Evolutionary conservation across 2,329 filamentous ascomycete genomes (phyloP), one percentile per base, ranked within the genome.

Genomic region (Dactylonectria estremocensis): DNA sequence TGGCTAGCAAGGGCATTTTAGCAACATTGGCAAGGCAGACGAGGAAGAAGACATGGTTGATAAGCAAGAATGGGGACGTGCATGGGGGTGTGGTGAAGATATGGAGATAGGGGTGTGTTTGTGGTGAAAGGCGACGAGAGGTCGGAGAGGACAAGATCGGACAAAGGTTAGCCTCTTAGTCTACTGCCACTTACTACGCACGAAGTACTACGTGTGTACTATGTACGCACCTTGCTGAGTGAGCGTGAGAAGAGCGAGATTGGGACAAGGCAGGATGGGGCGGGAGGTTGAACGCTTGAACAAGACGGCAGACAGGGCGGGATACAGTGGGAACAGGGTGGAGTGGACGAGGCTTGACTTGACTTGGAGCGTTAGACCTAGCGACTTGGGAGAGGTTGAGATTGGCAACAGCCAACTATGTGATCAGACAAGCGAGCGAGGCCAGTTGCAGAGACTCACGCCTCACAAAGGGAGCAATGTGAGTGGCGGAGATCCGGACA

Each of bases 1-100:
- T 53, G 56, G 56, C 62, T 65, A 61, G 64, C 58, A 57, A 48
- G 54, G 59, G 53, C 62, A 52, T 37, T 63, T 7, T 61, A 20
- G 43, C 40, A 16, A 40, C 14, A 54, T 28, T 54, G 28, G 52
- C 54, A 53, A 20, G 46, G 31, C 37, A 55, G 37, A 49, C 63
- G 56, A 49, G 33, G 35, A 22, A 49, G 14, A 45, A 45, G n/a
- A n/a, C n/a, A 50, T 49, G 52, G 35, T 64, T 58, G 48, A 43
- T 52, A 46, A 58, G 53, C 35, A 46, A 13, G 24, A 53, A 53
- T 48, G n/a, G 20, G 28, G 43, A 50, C 40, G 43, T 45, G 31
- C 37, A 45, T 28, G 24, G 24, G 43, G 49, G 22, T n/a, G 40
- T 62, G 50, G 18, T 16, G 13, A 20, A 40, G 18, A 28, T 8